Conservation (phyloP, 495 filamentous ascomycete species). For the Penicillium flavigenum region DNA sequence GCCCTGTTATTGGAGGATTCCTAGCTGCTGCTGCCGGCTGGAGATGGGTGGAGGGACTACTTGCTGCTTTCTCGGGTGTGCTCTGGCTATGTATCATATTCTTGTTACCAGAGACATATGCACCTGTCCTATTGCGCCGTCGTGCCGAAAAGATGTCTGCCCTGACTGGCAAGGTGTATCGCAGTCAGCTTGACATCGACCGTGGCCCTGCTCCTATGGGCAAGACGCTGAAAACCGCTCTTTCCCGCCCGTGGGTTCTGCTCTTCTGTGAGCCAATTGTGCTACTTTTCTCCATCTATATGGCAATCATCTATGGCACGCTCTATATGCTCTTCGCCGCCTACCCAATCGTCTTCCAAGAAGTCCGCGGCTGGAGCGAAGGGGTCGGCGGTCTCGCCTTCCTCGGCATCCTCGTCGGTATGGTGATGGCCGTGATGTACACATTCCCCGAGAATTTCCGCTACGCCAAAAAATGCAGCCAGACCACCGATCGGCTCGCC, state of each 20-base stretch:
- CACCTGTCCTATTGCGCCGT: slow-evolving; percentile 55
- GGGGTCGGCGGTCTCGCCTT: slow-evolving; percentile 74
- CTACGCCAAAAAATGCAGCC: slow-evolving; percentile 33
- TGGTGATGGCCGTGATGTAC: slow-evolving; percentile 61
- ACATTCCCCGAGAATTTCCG: slow-evolving; percentile 43
- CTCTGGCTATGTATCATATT: slow-evolving; percentile 57
- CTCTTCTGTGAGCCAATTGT: slow-evolving; percentile 59
- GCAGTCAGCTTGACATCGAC: slow-evolving; percentile 46
- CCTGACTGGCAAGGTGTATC: slow-evolving; percentile 57
- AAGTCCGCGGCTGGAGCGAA: slow-evolving; percentile 70
- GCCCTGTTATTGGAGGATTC: slow-evolving; percentile 62
- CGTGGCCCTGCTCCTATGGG: slow-evolving; percentile 36
- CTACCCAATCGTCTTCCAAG: slow-evolving; percentile 73
- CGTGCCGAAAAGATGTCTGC: slow-evolving; percentile 55
- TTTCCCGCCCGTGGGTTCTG: slow-evolving; percentile 53
- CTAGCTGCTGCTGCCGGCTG: slow-evolving; percentile 61
- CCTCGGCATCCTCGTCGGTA: slow-evolving; percentile 78
- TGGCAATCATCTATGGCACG: slow-evolving; percentile 73
- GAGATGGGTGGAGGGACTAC: slow-evolving; percentile 61
- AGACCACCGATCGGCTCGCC: slow-evolving; percentile 34
- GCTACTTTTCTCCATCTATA: slow-evolving; percentile 65
- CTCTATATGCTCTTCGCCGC: slow-evolving; percentile 85
- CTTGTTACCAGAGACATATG: slow-evolving; percentile 60
- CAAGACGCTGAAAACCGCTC: slow-evolving; percentile 45
- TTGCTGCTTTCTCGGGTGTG: slow-evolving; percentile 50